Conservation (phyloP, 2,329 filamentous ascomycete species). For the Exutisphaerella laricina region DNA sequence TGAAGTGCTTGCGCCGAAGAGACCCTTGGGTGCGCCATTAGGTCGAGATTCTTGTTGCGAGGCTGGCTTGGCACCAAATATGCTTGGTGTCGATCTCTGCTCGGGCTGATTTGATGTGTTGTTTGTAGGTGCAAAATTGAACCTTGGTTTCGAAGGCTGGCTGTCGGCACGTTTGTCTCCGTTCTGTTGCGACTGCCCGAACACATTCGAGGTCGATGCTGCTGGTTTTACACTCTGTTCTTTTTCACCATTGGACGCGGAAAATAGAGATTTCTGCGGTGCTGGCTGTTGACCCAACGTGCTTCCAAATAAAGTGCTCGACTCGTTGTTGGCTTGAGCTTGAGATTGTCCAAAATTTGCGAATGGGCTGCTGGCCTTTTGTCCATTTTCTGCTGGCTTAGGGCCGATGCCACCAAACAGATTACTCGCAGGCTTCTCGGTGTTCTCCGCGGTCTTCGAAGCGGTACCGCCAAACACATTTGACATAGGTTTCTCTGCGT, state of each 20-base stretch:
- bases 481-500: conserved; percentile 1
- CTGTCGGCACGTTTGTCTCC: neutral
- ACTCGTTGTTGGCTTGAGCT: neutral
- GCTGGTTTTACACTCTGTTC: neutral
- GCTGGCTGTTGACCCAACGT: neutral
- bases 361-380: neutral
- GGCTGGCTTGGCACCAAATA: conserved; percentile 9
- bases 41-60: conserved; percentile 4
- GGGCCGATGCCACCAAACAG: neutral
- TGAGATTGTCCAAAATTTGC: neutral
- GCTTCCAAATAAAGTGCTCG: too few relatives aligned
- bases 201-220: neutral
- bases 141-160: conserved; percentile 1
- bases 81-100: conserved; percentile 6
- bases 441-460: conserved; percentile 4
- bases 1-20: conserved; percentile 13
- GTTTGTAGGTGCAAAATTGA: neutral
- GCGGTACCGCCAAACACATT: conserved; percentile 4
- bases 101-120: conserved; percentile 1
- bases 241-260: neutral
- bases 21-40: conserved; percentile 11
- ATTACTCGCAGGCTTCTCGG: neutral
- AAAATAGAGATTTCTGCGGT: conserved; percentile 2
- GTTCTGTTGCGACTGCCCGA: conserved; percentile 4
- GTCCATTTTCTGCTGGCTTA: neutral